Conservation (phyloP, 1,284 basidiomycete genomes). For the Ceratobasidium sp. region DNA sequence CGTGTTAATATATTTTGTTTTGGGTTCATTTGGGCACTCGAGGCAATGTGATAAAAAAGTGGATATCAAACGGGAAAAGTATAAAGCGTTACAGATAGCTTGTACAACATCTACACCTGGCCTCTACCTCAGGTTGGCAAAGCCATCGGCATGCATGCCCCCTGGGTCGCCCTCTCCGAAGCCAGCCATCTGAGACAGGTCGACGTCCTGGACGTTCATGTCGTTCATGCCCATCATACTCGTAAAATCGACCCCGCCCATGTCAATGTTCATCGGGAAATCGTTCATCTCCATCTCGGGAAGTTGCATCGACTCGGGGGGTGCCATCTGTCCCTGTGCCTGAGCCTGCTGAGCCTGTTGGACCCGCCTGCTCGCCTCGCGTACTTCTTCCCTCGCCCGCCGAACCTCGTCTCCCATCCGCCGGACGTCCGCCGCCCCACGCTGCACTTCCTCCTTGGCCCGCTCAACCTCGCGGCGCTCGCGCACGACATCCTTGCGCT, state of each 20-base stretch:
- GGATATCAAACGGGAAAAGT: slow-evolving; percentile 9
- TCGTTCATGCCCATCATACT: slow-evolving; percentile 30
- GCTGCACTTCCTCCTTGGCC: slow-evolving; percentile 15
- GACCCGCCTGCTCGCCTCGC: slow-evolving; percentile 5
- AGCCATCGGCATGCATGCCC: slow-evolving; percentile 31
- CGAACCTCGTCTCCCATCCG: slow-evolving; percentile 30
- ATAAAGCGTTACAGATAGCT: too few species aligned
- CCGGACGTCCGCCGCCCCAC: slow-evolving; percentile 10
- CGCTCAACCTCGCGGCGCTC: slow-evolving; percentile 15
- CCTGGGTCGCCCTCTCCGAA: slow-evolving; percentile 32
- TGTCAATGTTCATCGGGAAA: slow-evolving; percentile 36
- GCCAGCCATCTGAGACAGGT: slow-evolving; percentile 19
- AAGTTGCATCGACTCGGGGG: background rate
- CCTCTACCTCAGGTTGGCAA: slow-evolving; percentile 23
- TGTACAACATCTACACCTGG: background rate
- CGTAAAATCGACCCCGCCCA: slow-evolving; percentile 20
- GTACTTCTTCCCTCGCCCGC: background rate
- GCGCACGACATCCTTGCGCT: slow-evolving; percentile 1
- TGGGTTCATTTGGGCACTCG: background rate
- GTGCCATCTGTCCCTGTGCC: background rate
- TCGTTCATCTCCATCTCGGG: slow-evolving; percentile 31
- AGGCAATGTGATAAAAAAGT: background rate
- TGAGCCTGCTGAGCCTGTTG: background rate
- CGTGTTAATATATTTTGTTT: slow-evolving; percentile 10
- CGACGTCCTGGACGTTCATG: slow-evolving; percentile 36